A percentile compares a stretch with the other conserved stretches of the same genome.
These are phyloP conservation scores for Acer yangbiense DNA, from an alignment of 345 rosid genomes.

Conservation along the genomic window DNA sequence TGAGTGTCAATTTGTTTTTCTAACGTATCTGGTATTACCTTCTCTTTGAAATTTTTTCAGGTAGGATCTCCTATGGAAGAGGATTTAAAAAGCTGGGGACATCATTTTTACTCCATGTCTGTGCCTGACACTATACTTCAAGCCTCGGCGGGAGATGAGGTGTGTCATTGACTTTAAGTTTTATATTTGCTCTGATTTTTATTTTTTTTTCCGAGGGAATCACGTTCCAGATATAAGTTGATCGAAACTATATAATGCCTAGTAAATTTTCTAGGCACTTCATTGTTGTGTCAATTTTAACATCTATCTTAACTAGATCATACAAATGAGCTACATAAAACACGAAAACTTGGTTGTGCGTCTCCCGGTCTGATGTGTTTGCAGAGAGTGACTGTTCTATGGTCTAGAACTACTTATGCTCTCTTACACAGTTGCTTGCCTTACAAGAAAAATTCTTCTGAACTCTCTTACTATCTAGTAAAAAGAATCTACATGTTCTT, in stretches of 20 bases:
- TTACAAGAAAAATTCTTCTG: background rate
- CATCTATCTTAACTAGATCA: background rate
- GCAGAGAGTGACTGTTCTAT: background rate
- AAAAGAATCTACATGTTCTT: too few species aligned
- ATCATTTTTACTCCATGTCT: constrained; percentile 68
- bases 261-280: background rate
- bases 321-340: background rate
- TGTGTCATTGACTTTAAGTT: constrained; percentile 23
- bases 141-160: constrained; percentile 97
- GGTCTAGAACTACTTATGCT: background rate
- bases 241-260: background rate
- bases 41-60: constrained; percentile 39
- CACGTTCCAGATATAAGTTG: background rate
- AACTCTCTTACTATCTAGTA: background rate
- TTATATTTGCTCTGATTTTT: constrained; percentile 5
- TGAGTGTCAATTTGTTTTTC: background rate
- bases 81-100: constrained; percentile 91
- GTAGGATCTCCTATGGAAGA: constrained; percentile 90
- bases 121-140: constrained; percentile 86
- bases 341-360: background rate
- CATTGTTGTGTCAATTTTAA: background rate
- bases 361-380: background rate
- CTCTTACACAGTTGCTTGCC: background rate
- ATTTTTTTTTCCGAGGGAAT: background rate
- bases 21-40: constrained; percentile 4